Conservation (phyloP, 805 yeast species). For the Saturnispora silvae region DNA sequence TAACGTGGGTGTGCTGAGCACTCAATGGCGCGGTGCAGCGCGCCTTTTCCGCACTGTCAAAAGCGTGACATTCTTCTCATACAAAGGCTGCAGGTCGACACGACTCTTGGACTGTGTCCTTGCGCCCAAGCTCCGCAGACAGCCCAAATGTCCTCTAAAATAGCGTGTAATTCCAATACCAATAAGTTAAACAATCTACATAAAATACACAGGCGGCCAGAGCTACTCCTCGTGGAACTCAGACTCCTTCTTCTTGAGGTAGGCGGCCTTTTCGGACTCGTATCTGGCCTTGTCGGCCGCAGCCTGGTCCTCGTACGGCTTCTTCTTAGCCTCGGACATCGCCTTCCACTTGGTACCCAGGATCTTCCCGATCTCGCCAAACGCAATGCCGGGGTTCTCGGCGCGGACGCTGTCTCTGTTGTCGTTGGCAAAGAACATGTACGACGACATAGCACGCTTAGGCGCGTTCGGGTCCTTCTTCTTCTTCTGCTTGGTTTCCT, state of each 20-base stretch:
- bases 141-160: too few relatives aligned
- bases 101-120: too few relatives aligned
- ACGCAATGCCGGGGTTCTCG: conserved; percentile 92
- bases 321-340: conserved; percentile 68
- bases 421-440: conserved; percentile 98
- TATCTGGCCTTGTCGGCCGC: conserved; percentile 95
- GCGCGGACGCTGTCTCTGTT: conserved; percentile 92
- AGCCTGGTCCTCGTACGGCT: conserved; percentile 88
- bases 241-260: conserved; percentile 30
- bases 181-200: too few relatives aligned
- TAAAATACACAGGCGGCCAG: too few relatives aligned
- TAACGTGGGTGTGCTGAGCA: too few relatives aligned
- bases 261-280: conserved; percentile 89
- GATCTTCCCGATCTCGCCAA: conserved; percentile 91
- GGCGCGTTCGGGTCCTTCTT: conserved; percentile 92
- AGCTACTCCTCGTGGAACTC: conserved; percentile 11
- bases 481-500: conserved; percentile 31
- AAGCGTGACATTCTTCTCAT: too few relatives aligned
- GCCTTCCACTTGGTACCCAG: conserved; percentile 98
- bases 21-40: too few relatives aligned
- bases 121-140: too few relatives aligned
- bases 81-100: too few relatives aligned
- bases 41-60: too few relatives aligned
- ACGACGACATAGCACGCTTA: conserved; percentile 95
- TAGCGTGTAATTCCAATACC: too few relatives aligned